Evolutionary conservation across 78 protist species (phyloP).

Genomic region (Guillardia theta): DNA sequence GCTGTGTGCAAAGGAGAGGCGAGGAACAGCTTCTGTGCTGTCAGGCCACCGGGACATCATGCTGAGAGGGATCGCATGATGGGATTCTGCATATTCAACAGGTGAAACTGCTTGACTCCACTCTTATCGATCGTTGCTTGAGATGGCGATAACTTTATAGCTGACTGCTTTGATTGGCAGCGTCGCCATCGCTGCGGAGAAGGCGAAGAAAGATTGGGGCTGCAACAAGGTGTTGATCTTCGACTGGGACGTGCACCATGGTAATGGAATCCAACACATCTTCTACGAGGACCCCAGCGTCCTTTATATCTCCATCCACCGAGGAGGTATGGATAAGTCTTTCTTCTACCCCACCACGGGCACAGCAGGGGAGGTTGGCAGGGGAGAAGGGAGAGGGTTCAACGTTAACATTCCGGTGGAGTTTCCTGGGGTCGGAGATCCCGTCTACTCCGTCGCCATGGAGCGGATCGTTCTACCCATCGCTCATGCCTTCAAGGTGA

Average conservation of each 20-base stretch:
- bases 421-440: not conserved
- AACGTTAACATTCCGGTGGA: not conserved
- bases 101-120: no score
- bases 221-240: not conserved
- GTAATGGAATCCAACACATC: not conserved
- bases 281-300: not conserved
- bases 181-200: not conserved
- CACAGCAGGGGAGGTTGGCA: constrained; percentile 17
- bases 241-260: constrained; percentile 39
- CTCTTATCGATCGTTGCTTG: not conserved
- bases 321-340: not conserved
- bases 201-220: not conserved
- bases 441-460: not conserved
- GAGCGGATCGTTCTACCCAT: not conserved
- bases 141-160: not conserved
- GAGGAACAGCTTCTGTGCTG: not conserved
- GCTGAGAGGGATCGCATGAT: not conserved
- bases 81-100: constrained; percentile 32
- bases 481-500: not conserved
- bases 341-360: constrained; percentile 3
- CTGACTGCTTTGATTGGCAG: not conserved
- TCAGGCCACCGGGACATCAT: constrained; percentile 3
- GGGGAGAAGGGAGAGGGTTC: not conserved
- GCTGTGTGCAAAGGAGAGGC: not conserved
- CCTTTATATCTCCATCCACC: not conserved